Base-by-base conservation (phyloP, 306 rosid genomes). In the Dalbergia cochinchinensis region DNA sequence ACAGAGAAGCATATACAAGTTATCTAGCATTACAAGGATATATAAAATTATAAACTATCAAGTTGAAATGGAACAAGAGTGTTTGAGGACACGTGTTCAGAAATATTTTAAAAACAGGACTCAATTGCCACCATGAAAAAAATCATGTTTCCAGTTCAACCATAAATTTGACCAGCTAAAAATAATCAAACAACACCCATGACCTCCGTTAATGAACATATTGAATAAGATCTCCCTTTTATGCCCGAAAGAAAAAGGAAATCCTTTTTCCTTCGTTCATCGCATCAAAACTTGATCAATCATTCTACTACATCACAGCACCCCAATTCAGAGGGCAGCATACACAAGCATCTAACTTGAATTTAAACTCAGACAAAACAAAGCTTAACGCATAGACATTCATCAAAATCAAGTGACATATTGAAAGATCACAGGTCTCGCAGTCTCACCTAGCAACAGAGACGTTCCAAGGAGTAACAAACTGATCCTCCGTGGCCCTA, bases 401-500 rank as follows among this genome's bases (percentile, higher is more conserved):
- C 3, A 47, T 26, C 26, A 74, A 69, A 69, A 68, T 48, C 48
- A 61, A 67, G 12, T 22, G 33, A 11, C 35, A 53, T 20, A 33
- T 19, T 9, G 31, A 31, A 37, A 64, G 78, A 76, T 76, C 37
- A 72, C 6, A 55, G 11, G 82, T 26, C 68, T 84, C 22, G n/a
- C 7, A 53, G 3, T 6, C 60, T 54, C 76, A 96, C 99, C 99
- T 96, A 15, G 99, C 96, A 74, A 96, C 93, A 34, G 98, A 91
- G 50, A 87, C 82, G 85, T 79, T 88, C 99, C 99, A 93, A 10
- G 99, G 99, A 10, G 99, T 96, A 71, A 96, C 91, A 73, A 70
- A 74, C 42, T 93, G 98, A 63, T 96, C 99, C 79, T 91, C 96
- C 53, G 94, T 89, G 61, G 97, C 97, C 70, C 22, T 81, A 87